A percentile compares a stretch with the other conserved stretches of the same genome.
Conservation (phyloP, 495 filamentous ascomycete genomes). For the Trichoderma asperelloides region DNA sequence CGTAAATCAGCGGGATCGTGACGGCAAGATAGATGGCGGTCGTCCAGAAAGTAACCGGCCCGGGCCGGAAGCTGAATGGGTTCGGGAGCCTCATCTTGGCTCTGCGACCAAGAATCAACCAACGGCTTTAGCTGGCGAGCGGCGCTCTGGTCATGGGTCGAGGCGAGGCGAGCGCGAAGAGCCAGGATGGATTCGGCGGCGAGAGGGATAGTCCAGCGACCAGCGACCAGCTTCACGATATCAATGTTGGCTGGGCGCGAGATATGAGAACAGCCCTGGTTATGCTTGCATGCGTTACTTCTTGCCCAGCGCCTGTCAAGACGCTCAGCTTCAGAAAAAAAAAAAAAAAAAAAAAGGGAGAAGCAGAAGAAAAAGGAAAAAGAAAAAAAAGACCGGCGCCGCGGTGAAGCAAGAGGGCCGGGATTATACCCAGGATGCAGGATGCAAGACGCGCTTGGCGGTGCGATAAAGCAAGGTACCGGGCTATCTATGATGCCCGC, state of each 20-base stretch:
- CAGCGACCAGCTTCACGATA: not conserved
- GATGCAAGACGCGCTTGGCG: not conserved
- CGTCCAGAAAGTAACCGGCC: slow-evolving; percentile 65
- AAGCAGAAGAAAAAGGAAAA: not conserved
- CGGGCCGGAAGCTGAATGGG: slow-evolving; percentile 44
- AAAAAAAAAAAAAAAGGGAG: not conserved
- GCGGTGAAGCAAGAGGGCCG: not conserved
- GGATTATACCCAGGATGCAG: not conserved
- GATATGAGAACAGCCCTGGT: not conserved
- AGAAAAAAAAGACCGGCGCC: not conserved
- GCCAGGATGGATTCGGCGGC: not conserved
- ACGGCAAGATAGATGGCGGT: slow-evolving; percentile 61
- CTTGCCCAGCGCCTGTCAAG: not conserved
- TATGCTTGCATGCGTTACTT: not conserved
- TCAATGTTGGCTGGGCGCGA: not conserved
- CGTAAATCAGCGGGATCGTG: slow-evolving; percentile 57
- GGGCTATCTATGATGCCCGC: not conserved
- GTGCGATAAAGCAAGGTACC: not conserved
- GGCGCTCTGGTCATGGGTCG: not conserved
- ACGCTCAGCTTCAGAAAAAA: not conserved
- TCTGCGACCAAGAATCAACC: not conserved
- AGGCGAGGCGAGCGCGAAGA: not conserved
- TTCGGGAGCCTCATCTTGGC: slow-evolving; percentile 17
- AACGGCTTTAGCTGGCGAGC: not conserved
- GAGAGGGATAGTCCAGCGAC: no score